Evolutionary conservation across 2,329 filamentous ascomycete species (phyloP).

Genomic region (Ceratocystis harringtonii): DNA sequence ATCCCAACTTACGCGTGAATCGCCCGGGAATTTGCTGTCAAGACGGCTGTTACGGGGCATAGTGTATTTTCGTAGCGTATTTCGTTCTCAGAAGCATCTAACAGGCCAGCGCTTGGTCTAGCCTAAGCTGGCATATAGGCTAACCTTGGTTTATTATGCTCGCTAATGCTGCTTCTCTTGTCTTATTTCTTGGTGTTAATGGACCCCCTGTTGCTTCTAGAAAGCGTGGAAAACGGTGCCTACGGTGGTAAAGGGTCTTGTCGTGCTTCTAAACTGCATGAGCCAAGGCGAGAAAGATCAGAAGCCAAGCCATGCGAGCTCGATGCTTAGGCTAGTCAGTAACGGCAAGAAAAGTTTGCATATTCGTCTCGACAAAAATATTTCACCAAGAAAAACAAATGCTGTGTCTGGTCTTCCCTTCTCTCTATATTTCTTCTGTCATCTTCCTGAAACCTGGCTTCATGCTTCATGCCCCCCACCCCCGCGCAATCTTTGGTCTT

Average conservation of each 20-base stretch:
- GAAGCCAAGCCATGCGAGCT: background rate
- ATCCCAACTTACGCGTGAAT: too few relatives aligned
- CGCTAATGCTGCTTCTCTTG: background rate
- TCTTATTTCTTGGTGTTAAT: background rate
- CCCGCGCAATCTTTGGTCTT: background rate
- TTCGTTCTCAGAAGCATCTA: background rate
- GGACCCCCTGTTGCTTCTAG: background rate
- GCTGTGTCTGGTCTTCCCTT: background rate
- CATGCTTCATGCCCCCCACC: background rate
- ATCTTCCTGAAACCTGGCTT: background rate
- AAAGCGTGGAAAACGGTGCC: background rate
- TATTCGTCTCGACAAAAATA: background rate
- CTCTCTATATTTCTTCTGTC: background rate
- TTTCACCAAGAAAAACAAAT: background rate
- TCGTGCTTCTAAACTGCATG: background rate
- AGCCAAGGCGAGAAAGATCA: background rate
- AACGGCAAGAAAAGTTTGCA: background rate
- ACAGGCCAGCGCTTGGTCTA: background rate
- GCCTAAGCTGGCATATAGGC: background rate
- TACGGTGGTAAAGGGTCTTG: background rate
- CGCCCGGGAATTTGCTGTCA: background rate
- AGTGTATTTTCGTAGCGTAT: background rate
- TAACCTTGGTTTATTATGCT: slow-evolving; percentile 3
- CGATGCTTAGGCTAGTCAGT: background rate
- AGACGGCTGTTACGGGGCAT: background rate